A percentile compares a stretch with the other conserved stretches of the same genome.
These are phyloP conservation scores for Plasmopara muralis DNA, from an alignment of 352 stramenopile genomes.

Conservation along the genomic window DNA sequence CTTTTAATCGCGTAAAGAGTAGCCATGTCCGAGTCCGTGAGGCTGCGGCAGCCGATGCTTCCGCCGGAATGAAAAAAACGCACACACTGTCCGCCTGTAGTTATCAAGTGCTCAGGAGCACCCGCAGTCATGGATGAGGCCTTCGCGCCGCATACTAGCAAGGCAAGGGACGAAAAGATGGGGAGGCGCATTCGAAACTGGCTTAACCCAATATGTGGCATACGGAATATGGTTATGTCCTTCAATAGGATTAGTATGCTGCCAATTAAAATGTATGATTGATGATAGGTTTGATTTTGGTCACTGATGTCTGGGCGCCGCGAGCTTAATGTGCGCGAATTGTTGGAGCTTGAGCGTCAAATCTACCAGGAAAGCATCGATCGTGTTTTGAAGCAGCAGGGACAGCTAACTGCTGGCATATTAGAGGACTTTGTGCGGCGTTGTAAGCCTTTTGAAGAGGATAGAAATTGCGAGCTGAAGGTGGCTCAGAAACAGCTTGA, in stretches of 20 bases:
- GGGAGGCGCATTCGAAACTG: conserved; percentile 26
- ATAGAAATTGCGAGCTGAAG: conserved; percentile 39
- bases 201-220: conserved; percentile 14
- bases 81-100: conserved; percentile 62
- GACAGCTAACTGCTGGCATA: conserved; percentile 34
- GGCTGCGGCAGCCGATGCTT: conserved; percentile 56
- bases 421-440: conserved; percentile 57
- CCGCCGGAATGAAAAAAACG: conserved; percentile 69
- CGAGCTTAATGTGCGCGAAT: conserved; percentile 53
- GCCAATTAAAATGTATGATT: conserved; percentile 1
- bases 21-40: conserved; percentile 48
- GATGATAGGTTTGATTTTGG: conserved; percentile 8
- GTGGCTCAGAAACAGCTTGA: conserved; percentile 44
- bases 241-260: neutral
- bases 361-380: conserved; percentile 83
- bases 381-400: conserved; percentile 39
- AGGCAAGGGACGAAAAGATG: conserved; percentile 11
- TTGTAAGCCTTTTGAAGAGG: conserved; percentile 52
- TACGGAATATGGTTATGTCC: neutral
- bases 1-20: conserved; percentile 43
- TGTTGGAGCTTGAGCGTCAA: conserved; percentile 74
- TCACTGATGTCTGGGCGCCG: neutral
- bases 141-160: conserved; percentile 15
- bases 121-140: conserved; percentile 58
- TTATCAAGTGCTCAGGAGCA: conserved; percentile 52